Conservation (phyloP, 768 basidiomycete species). For the Nevesoporus exiguus region DNA sequence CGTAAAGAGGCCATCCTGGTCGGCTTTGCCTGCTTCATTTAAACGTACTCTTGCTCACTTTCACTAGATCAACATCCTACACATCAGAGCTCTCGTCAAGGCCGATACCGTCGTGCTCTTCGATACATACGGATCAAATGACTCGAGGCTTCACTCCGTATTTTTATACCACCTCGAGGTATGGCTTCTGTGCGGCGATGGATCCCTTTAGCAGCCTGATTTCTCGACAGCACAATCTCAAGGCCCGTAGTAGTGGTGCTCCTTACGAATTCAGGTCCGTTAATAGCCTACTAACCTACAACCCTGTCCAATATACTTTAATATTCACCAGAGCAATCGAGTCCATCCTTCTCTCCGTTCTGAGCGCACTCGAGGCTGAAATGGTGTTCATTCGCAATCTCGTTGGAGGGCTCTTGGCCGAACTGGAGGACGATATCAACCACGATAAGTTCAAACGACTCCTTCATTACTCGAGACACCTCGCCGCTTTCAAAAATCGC, state of each 20-base stretch:
- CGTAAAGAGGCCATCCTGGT: constrained; percentile 87
- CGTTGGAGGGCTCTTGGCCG: constrained; percentile 84
- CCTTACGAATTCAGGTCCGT: constrained; percentile 87
- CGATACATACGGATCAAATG: constrained; percentile 84
- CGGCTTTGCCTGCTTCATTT: constrained; percentile 27
- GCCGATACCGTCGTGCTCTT: constrained; percentile 89
- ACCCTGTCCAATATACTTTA: constrained; percentile 11
- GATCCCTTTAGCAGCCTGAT: constrained; percentile 7
- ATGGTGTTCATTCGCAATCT: constrained; percentile 92
- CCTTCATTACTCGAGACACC: constrained; percentile 85
- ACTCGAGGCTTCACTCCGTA: constrained; percentile 81
- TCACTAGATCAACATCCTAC: constrained; percentile 81
- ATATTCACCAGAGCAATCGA: constrained; percentile 74
- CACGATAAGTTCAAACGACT: constrained; percentile 91
- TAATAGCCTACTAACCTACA: constrained; percentile 16
- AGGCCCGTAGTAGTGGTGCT: constrained; percentile 59
- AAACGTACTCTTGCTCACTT: constrained; percentile 11
- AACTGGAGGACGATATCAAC: constrained; percentile 94
- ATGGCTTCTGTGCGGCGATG: constrained; percentile 17
- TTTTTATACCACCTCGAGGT: constrained; percentile 89
- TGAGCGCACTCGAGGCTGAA: constrained; percentile 93
- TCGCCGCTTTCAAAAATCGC: constrained; percentile 87
- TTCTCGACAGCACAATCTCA: constrained; percentile 70
- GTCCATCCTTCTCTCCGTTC: constrained; percentile 85
- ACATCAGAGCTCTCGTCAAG: constrained; percentile 93